Conservation (phyloP, 2,329 filamentous ascomycete species). For the Ophiognomonia clavigignenti-juglandacearum region DNA sequence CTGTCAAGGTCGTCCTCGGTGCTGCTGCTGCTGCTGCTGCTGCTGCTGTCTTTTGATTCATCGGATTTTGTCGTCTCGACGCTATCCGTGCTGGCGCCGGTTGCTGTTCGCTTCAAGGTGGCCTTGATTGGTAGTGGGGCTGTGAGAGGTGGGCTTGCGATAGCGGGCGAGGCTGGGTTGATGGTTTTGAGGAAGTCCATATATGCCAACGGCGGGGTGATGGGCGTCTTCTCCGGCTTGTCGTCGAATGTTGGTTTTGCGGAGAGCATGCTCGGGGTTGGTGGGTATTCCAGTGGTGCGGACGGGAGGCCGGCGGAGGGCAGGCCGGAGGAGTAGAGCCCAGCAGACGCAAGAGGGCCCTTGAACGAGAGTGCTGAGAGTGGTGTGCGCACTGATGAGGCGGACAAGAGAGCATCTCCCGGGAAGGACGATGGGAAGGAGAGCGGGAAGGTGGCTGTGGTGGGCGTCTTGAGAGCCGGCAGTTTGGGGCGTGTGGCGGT, state of each 20-base stretch:
- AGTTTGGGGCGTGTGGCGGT: slow-evolving; percentile 50
- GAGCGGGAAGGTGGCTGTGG: slow-evolving; percentile 55
- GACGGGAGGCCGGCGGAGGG: slow-evolving; percentile 27
- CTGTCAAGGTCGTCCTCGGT: slow-evolving; percentile 28
- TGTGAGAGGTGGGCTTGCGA: slow-evolving; percentile 40
- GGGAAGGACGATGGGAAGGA: slow-evolving; percentile 58
- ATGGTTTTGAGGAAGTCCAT: slow-evolving; percentile 88
- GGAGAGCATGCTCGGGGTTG: slow-evolving; percentile 16
- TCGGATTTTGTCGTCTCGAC: slow-evolving; percentile 39
- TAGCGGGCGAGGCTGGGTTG: slow-evolving; percentile 63
- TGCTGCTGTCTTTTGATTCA: slow-evolving; percentile 24
- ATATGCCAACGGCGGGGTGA: slow-evolving; percentile 86
- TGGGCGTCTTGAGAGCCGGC: slow-evolving; percentile 56
- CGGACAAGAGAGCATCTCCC: slow-evolving; percentile 25
- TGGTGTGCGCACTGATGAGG: slow-evolving; percentile 62
- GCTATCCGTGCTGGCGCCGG: slow-evolving; percentile 13
- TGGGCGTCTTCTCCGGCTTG: slow-evolving; percentile 69
- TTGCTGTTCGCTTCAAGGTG: slow-evolving; percentile 22
- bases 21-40: too few relatives aligned
- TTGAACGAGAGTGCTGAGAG: slow-evolving; percentile 47
- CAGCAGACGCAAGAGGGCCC: slow-evolving; percentile 32
- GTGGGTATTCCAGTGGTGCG: slow-evolving; percentile 14
- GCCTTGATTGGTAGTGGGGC: slow-evolving; percentile 26
- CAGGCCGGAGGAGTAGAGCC: slow-evolving; percentile 34
- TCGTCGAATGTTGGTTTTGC: slow-evolving; percentile 52